Base-by-base conservation (phyloP, 2,329 filamentous ascomycete genomes). In the Immersiporthe knoxdaviesiana region DNA sequence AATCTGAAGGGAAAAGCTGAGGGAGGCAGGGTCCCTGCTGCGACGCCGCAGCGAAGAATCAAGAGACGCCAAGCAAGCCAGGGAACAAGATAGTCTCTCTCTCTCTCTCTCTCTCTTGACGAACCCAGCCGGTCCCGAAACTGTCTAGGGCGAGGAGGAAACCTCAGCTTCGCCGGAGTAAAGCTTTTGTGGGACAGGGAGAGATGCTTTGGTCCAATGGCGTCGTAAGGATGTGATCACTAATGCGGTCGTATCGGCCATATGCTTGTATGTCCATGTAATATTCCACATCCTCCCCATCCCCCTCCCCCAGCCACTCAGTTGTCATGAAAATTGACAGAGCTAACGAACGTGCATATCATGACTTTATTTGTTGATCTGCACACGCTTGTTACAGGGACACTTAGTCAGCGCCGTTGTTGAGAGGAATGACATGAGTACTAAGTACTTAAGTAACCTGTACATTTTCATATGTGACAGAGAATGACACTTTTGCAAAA, bases 1-100 rank as follows among this genome's bases (percentile, higher is more conserved):
- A 59, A 59, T 59, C 54, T 27, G 54, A 27, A n/a, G n/a, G n/a
- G n/a, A n/a, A n/a, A n/a, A 54, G 50, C 24, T 30, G 32, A 56
- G n/a, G 50, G 50, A 27, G 44, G 44, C 44, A 44, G 41, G 41
- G n/a, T n/a, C 21, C 21, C n/a, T 16, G n/a, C n/a, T n/a, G n/a
- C n/a, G n/a, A n/a, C 44, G 44, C 44, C 44, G 44, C 44, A 10
- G 18, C 44, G 44, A 47, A 47, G 54, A 59, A 32, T 21, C 27
- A 59, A 59, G 56, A 32, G 56, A 59, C 11, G 32, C 56, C 16
- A 21, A 59, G 5, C n/a, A 8, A 12, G 24, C 24, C 52, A 7
- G 24, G 6, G 27, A 30, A n/a, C 47, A 18, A 56, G 30, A n/a
- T 30, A 35, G 18, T 32, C 10, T 37, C 7, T 39, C 30, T 59